A percentile compares a stretch with the other conserved stretches of the same genome.
These are phyloP conservation scores for Fusarium floridanum DNA, from an alignment of 2,329 filamentous ascomycete species.

Conservation along the genomic window DNA sequence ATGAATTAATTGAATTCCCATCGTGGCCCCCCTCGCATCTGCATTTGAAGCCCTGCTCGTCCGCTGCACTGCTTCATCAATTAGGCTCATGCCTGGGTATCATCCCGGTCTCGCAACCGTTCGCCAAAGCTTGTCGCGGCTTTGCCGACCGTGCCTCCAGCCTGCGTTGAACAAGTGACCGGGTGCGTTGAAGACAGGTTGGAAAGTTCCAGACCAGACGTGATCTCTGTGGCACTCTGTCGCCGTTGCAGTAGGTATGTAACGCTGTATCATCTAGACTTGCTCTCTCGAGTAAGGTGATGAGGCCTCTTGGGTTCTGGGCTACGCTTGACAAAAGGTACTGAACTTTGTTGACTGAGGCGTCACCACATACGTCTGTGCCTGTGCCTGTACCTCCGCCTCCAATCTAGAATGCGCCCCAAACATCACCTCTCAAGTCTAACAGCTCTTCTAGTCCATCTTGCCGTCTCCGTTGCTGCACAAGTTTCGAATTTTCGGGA, in stretches of 20 bases:
- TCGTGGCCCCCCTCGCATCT: slow-evolving; percentile 11
- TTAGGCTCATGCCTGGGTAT: neutral
- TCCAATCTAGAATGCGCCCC: neutral
- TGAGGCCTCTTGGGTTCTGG: neutral
- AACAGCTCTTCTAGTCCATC: neutral
- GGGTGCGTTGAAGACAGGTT: neutral
- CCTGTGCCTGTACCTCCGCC: neutral
- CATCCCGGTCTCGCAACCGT: slow-evolving; percentile 27
- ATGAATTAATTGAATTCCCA: slow-evolving; percentile 38
- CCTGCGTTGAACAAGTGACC: slow-evolving; percentile 10
- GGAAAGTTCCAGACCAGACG: slow-evolving; percentile 4
- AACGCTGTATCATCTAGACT: slow-evolving; percentile 1
- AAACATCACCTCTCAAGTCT: neutral
- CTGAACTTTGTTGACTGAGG: neutral
- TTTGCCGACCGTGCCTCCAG: slow-evolving; percentile 8
- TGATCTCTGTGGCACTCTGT: slow-evolving; percentile 1
- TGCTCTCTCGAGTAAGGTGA: neutral
- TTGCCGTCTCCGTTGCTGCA: neutral
- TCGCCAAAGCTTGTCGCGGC: slow-evolving; percentile 19
- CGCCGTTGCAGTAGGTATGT: neutral
- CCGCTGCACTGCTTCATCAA: neutral
- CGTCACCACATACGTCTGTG: neutral
- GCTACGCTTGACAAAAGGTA: neutral
- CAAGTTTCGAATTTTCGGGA: slow-evolving; percentile 56
- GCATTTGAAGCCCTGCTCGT: neutral